Percentiles rank a stretch among this genome's conserved stretches.
Evolutionary conservation across 2,329 filamentous ascomycete species (phyloP).

Genomic region (Venturia nashicola): DNA sequence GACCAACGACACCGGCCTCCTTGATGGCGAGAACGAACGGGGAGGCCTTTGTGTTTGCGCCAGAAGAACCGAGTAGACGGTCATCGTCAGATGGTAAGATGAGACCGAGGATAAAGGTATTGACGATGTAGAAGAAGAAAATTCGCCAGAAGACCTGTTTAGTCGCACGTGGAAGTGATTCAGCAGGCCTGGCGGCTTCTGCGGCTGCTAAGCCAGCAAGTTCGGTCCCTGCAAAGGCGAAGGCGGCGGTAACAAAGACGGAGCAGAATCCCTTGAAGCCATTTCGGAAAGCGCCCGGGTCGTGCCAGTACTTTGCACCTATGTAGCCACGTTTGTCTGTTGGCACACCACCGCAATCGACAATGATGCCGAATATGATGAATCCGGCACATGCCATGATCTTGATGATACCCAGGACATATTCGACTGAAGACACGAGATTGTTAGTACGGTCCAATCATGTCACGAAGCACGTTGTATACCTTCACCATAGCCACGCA

Average conservation of each 20-base stretch:
- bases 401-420: conserved; percentile 45
- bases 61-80: conserved; percentile 21
- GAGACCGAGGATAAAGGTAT: conserved; percentile 31
- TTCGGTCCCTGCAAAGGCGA: conserved; percentile 51
- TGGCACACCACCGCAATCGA: conserved; percentile 48
- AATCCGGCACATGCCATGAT: conserved; percentile 48
- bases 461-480: conserved; percentile 23
- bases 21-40: conserved; percentile 57
- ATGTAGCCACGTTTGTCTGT: conserved; percentile 43
- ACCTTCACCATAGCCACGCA: conserved; percentile 27
- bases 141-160: conserved; percentile 37
- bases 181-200: conserved; percentile 44
- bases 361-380: conserved; percentile 50
- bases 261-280: conserved; percentile 53
- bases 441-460: conserved; percentile 16
- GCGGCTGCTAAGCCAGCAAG: conserved; percentile 48
- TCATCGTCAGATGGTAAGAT: conserved; percentile 25
- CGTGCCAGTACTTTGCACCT: conserved; percentile 44
- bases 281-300: conserved; percentile 43
- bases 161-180: conserved; percentile 31
- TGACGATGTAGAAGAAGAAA: conserved; percentile 32
- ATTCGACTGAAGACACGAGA: conserved; percentile 34
- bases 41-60: conserved; percentile 31
- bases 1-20: conserved; percentile 45
- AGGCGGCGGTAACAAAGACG: conserved; percentile 52